Evolutionary conservation across 2,329 filamentous ascomycete species (phyloP), one percentile per base, ranked within the genome.

Genomic region (Thielaviopsis ethacetica): DNA sequence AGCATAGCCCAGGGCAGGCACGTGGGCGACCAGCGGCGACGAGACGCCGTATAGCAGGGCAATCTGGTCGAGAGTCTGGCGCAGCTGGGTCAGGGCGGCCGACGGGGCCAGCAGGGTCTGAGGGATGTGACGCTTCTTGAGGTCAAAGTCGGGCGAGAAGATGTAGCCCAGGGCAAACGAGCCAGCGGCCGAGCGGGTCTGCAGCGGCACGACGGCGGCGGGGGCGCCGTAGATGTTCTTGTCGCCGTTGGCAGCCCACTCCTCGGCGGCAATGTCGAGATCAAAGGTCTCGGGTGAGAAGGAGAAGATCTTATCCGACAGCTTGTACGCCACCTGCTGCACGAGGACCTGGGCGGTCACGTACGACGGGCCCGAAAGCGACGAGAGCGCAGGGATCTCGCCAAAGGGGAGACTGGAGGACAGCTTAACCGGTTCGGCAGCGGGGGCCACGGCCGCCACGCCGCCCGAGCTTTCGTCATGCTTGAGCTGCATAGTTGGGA

Each of bases 281-380:
- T 94, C 88, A 68, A 96, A 97, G 15, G 88, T 87, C 67, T 95
- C 88, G 27, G 91, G 89, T 2, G 91, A 97, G 76, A 95, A 97
- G 59, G 91, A 87, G 75, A 95, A 98, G 73, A 97, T 84, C 78
- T 95, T 95, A 77, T 97, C 91, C 59, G 91, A 97, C 62, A 98
- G 79, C 63, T 88, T 82, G 74, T 95, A 98, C 62, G 91, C 89
- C 64, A 97, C 86, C 73, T 98, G 93, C 75, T 98, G 93, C 64
- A 97, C 86, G 59, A 98, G 81, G 22, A 89, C 83, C 74, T 98
- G 93, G 30, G 90, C 88, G 49, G 91, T 97, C 62, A 91, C 80
- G 73, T 98, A 98, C 59, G 88, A 93, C 64, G 91, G 88, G 17
- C 91, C 93, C 62, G 80, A 84, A 70, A 97, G 87, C 66, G 78